Conservation (phyloP, 1,139 yeast species). For the Protomyces lactucae-debilis region DNA sequence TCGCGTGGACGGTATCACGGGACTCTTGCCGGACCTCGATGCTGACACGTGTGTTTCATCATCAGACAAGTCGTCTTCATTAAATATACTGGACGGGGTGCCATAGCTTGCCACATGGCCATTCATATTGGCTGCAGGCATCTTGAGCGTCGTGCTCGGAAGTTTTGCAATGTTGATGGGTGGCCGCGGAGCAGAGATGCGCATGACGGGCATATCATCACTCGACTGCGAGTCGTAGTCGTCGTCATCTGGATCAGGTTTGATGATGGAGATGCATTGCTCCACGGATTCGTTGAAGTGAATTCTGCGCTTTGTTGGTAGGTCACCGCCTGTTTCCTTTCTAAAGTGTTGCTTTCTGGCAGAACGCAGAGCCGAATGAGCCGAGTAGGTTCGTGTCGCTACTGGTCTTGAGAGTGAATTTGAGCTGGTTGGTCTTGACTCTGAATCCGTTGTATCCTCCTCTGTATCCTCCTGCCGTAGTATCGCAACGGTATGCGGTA, state of each 20-base stretch:
- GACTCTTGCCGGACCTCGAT: not conserved
- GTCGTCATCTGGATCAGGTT: conserved; percentile 23
- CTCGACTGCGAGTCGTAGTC: conserved; percentile 15
- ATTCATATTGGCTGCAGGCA: conserved; percentile 8
- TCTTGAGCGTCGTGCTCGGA: conserved; percentile 23
- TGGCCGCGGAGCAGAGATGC: conserved; percentile 22
- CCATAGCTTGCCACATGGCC: not conserved
- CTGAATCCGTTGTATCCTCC: not conserved
- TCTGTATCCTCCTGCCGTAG: conserved; percentile 1
- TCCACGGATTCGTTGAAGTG: conserved; percentile 91
- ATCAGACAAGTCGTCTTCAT: conserved; percentile 14
- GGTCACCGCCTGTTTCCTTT: conserved; percentile 38
- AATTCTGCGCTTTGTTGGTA: conserved; percentile 50
- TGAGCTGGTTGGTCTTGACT: not conserved
- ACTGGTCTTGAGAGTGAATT: not conserved
- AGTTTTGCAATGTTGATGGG: conserved; percentile 24
- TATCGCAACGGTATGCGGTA: not conserved
- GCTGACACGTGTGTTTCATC: not conserved
- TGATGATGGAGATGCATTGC: conserved; percentile 55
- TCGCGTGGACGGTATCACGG: not conserved
- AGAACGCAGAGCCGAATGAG: conserved; percentile 21
- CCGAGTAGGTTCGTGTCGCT: not conserved
- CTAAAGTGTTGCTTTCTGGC: conserved; percentile 30
- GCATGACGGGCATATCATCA: conserved; percentile 24
- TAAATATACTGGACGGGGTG: conserved; percentile 4